A percentile compares a stretch with the other conserved stretches of the same genome.
Evolutionary conservation across 192 early-diverging fungal genomes (phyloP).

Genomic region (Anaeromyces robustus): DNA sequence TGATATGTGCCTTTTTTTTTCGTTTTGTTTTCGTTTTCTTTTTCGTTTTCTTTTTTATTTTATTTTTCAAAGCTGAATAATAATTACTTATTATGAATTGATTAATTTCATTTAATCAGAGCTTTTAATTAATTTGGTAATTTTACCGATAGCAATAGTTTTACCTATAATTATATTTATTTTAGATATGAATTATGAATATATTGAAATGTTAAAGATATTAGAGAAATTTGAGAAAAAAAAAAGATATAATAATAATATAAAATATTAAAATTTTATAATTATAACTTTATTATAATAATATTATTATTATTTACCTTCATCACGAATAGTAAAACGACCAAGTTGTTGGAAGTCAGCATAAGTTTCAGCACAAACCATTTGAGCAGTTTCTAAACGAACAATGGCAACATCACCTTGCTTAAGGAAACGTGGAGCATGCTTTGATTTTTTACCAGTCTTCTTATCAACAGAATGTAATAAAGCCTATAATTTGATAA

Average conservation of each 20-base stretch:
- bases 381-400: conserved; percentile 54
- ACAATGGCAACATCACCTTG: conserved; percentile 80
- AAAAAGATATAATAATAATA: no score
- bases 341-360: conserved; percentile 78
- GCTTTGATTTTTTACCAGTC: conserved; percentile 72
- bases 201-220: not conserved
- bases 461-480: conserved; percentile 89
- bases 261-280: not conserved
- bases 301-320: conserved; percentile 44
- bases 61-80: no score
- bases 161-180: conserved; percentile 19
- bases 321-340: conserved; percentile 95
- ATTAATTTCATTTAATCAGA: no score
- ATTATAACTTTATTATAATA: conserved; percentile 13
- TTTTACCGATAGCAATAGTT: conserved; percentile 91
- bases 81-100: no score
- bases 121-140: conserved; percentile 72
- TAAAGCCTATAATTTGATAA: conserved; percentile 25
- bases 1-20: no score
- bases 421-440: conserved; percentile 85
- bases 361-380: conserved; percentile 78
- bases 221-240: no score
- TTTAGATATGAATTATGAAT: not conserved
- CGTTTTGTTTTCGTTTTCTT: no score
- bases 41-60: no score